Evolutionary conservation across 495 filamentous ascomycete genomes (phyloP).

Genomic region (Chaetomium cochliodes): DNA sequence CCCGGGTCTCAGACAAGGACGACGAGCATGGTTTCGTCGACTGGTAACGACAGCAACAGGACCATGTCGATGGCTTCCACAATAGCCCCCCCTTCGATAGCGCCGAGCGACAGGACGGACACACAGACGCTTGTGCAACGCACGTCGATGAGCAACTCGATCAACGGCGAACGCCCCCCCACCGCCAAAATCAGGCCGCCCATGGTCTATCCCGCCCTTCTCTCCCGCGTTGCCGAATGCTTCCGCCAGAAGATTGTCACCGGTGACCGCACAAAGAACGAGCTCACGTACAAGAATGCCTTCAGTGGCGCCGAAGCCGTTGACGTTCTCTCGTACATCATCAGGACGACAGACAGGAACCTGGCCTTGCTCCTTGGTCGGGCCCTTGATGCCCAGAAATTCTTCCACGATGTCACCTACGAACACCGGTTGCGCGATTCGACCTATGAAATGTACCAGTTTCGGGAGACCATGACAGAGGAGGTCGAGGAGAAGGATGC

Average conservation of each 20-base stretch:
- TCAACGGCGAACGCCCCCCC: slow-evolving; percentile 50
- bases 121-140: slow-evolving; percentile 46
- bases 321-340: slow-evolving; percentile 89
- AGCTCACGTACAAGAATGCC: slow-evolving; percentile 91
- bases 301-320: slow-evolving; percentile 95
- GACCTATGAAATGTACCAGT: slow-evolving; percentile 88
- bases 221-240: slow-evolving; percentile 85
- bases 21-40: slow-evolving; percentile 53
- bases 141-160: slow-evolving; percentile 45
- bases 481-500: slow-evolving; percentile 69
- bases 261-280: slow-evolving; percentile 91
- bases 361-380: slow-evolving; percentile 90
- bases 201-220: slow-evolving; percentile 86
- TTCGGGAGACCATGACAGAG: slow-evolving; percentile 87
- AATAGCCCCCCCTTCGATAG: slow-evolving; percentile 45
- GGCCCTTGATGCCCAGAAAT: slow-evolving; percentile 95
- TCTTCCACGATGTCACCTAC: slow-evolving; percentile 99
- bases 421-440: slow-evolving; percentile 94
- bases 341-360: slow-evolving; percentile 94
- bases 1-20: slow-evolving; percentile 51
- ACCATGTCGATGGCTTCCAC: slow-evolving; percentile 88
- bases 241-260: slow-evolving; percentile 82
- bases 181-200: slow-evolving; percentile 61
- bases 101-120: slow-evolving; percentile 37
- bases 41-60: slow-evolving; percentile 43